phyloP scores from a whole-genome alignment of 768 basidiomycete genomes.

The Panellus pusillus region DNA sequence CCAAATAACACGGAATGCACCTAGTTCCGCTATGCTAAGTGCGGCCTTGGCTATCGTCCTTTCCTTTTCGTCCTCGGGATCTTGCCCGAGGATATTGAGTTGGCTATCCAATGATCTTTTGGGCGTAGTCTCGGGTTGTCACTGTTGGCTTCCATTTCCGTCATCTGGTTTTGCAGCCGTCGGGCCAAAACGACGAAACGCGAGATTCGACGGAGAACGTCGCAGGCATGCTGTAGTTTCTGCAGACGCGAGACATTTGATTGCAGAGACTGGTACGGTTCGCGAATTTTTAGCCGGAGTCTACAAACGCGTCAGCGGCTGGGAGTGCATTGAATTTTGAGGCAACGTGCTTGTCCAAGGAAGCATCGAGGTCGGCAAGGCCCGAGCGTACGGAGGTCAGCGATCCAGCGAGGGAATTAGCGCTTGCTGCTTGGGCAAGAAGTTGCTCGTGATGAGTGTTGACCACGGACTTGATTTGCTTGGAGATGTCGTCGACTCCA shows the following conservation, averaged over 20 bases:
- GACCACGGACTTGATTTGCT: conserved; percentile 85
- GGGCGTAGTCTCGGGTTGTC: conserved; percentile 3
- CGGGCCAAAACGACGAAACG: conserved; percentile 84
- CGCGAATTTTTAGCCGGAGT: conserved; percentile 81
- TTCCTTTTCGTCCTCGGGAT: conserved; percentile 77
- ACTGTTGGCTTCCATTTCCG: conserved; percentile 50
- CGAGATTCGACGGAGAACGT: conserved; percentile 79
- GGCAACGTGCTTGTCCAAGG: conserved; percentile 68
- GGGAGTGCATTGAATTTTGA: conserved; percentile 7
- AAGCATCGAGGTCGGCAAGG: conserved; percentile 70
- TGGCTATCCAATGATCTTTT: conserved; percentile 8
- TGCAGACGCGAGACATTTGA: conserved; percentile 70
- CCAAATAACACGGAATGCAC: conserved; percentile 45
- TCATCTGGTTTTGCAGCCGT: conserved; percentile 84
- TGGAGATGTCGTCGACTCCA: conserved; percentile 89
- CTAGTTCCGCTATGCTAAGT: conserved; percentile 88
- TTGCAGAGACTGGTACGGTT: conserved; percentile 77
- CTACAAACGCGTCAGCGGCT: conserved; percentile 40
- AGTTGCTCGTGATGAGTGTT: conserved; percentile 78
- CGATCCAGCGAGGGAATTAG: conserved; percentile 69
- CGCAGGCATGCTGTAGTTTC: conserved; percentile 79
- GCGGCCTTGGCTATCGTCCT: conserved; percentile 91
- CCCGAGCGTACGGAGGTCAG: conserved; percentile 67
- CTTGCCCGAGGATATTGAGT: conserved; percentile 26
- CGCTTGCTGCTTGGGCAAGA: conserved; percentile 77